Evolutionary conservation across 1,284 basidiomycete species (phyloP).

Genomic region (Ustilago bromivora): DNA sequence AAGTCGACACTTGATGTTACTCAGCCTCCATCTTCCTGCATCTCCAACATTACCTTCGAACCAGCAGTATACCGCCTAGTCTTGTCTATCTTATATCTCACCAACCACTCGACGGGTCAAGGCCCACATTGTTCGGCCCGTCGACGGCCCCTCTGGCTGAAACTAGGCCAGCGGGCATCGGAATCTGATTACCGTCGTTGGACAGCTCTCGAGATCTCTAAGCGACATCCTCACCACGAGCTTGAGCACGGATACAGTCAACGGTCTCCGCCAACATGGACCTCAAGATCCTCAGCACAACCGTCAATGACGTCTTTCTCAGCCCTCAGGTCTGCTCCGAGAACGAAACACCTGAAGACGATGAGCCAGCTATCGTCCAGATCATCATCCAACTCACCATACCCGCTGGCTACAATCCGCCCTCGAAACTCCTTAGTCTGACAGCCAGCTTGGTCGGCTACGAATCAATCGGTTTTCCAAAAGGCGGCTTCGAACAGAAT

Average conservation of each 20-base stretch:
- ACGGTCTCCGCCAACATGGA: slow-evolving; percentile 28
- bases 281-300: slow-evolving; percentile 55
- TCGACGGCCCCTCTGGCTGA: not conserved
- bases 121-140: not conserved
- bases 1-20: not conserved
- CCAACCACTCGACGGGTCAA: too few relatives aligned
- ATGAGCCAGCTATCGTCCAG: slow-evolving; percentile 41
- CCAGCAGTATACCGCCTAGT: not conserved
- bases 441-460: slow-evolving; percentile 43
- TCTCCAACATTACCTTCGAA: not conserved
- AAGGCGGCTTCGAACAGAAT: slow-evolving; percentile 55
- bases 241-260: too few relatives aligned
- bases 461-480: slow-evolving; percentile 50
- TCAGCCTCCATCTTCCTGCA: not conserved
- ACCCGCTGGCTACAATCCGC: slow-evolving; percentile 30
- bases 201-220: too few relatives aligned
- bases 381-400: slow-evolving; percentile 52
- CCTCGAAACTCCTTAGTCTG: slow-evolving; percentile 40
- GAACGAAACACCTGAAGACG: slow-evolving; percentile 36
- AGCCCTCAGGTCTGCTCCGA: slow-evolving; percentile 36
- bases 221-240: too few relatives aligned
- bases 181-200: too few relatives aligned
- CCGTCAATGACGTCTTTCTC: slow-evolving; percentile 50
- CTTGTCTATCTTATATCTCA: not conserved
- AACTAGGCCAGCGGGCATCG: too few relatives aligned